A percentile compares a stretch with the other conserved stretches of the same genome.
These are phyloP conservation scores for Fulvia fulva DNA, from an alignment of 2,329 filamentous ascomycete species.

Conservation along the genomic window DNA sequence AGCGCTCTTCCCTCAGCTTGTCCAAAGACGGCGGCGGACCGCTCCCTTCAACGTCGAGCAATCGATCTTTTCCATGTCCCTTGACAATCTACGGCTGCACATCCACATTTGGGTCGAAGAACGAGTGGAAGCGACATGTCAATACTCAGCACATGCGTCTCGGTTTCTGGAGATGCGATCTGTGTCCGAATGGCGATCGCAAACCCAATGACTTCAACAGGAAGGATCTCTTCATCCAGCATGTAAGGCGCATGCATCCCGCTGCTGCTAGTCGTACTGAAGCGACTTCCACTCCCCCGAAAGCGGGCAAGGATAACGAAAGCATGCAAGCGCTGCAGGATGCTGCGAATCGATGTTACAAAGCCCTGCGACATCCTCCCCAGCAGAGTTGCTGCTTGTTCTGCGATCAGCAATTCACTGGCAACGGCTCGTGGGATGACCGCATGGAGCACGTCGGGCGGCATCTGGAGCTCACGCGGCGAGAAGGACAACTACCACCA, in stretches of 20 bases:
- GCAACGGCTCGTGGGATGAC: constrained; percentile 67
- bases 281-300: constrained; percentile 36
- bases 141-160: constrained; percentile 73
- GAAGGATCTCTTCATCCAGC: constrained; percentile 88
- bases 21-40: background rate
- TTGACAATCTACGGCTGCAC: constrained; percentile 73
- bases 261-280: constrained; percentile 30
- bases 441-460: constrained; percentile 83
- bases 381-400: constrained; percentile 58
- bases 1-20: background rate
- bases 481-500: constrained; percentile 25
- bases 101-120: constrained; percentile 73
- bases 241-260: constrained; percentile 80
- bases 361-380: constrained; percentile 59
- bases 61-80: constrained; percentile 65
- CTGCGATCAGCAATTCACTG: constrained; percentile 62
- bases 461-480: constrained; percentile 64
- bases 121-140: constrained; percentile 94
- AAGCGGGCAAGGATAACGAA: constrained; percentile 1
- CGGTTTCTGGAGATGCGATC: constrained; percentile 70
- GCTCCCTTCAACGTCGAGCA: constrained; percentile 1
- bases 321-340: constrained; percentile 41
- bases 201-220: constrained; percentile 73
- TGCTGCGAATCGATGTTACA: constrained; percentile 57
- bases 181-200: constrained; percentile 44